Conservation (phyloP, 2,329 filamentous ascomycete genomes). For the Alternaria viburni region DNA sequence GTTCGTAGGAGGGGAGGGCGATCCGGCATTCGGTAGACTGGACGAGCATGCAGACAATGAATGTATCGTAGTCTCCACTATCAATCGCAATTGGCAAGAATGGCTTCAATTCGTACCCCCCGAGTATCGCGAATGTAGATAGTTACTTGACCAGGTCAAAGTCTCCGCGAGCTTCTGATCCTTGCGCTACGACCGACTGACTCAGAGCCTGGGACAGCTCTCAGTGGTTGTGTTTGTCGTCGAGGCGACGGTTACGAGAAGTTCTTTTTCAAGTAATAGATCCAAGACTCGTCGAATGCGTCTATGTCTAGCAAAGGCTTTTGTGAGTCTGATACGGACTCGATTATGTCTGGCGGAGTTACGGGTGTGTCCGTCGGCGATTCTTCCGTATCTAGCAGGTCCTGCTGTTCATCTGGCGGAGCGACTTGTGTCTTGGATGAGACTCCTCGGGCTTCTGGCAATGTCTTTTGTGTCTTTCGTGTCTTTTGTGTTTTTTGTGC, state of each 20-base stretch:
- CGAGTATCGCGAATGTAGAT: neutral
- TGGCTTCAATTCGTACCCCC: neutral
- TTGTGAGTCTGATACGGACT: neutral
- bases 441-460: neutral
- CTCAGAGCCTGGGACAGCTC: neutral
- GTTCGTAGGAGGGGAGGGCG: neutral
- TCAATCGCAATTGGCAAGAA: neutral
- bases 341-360: neutral
- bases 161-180: neutral
- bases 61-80: neutral
- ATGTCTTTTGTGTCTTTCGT: neutral
- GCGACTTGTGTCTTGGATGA: neutral
- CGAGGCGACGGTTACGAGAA: neutral
- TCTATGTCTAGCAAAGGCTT: neutral
- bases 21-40: neutral
- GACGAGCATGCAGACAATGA: neutral
- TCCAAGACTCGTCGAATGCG: neutral
- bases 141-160: neutral
- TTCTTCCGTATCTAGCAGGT: neutral
- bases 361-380: neutral
- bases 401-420: neutral
- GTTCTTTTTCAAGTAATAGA: neutral
- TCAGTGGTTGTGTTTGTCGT: neutral
- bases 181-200: neutral
- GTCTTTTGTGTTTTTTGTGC: neutral